phyloP scores from a whole-genome alignment of 2,329 filamentous ascomycete species.

The Colletotrichum orchidophilum region DNA sequence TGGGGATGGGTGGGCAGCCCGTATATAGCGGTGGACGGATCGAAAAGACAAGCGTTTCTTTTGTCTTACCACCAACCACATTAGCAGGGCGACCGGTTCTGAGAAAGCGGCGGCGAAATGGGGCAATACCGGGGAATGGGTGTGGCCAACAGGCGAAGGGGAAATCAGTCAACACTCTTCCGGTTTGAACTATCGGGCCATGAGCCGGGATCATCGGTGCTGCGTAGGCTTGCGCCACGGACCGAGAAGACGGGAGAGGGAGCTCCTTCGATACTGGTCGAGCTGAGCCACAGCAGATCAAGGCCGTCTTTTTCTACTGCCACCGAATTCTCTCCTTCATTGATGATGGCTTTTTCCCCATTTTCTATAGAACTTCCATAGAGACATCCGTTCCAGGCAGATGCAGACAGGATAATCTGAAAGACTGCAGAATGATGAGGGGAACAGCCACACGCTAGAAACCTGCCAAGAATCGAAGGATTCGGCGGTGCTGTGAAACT shows the following conservation, averaged over 20 bases:
- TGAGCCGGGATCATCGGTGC: slow-evolving; percentile 1
- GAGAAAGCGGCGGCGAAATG: not conserved
- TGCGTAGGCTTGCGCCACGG: not conserved
- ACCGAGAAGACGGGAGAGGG: not conserved
- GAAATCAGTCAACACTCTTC: not conserved
- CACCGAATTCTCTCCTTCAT: not conserved
- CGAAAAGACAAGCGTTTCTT: not conserved
- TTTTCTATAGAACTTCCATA: not conserved
- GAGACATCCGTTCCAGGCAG: not conserved
- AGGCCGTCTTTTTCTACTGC: not conserved
- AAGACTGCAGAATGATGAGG: not conserved
- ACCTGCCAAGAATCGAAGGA: slow-evolving; percentile 4
- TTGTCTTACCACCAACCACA: not conserved
- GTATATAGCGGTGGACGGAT: not conserved
- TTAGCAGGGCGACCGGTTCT: not conserved
- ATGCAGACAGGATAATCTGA: not conserved
- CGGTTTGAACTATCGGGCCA: not conserved
- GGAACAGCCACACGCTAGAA: not conserved
- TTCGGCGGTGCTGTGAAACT: not conserved
- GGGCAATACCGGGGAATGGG: not conserved
- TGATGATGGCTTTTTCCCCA: not conserved
- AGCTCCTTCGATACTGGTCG: not conserved
- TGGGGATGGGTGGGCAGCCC: not conserved
- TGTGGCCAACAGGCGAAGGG: not conserved
- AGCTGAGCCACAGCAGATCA: not conserved